A percentile compares a stretch with the other conserved stretches of the same genome.
Conservation (phyloP, 2,329 filamentous ascomycete genomes). For the Incumbomyces delicatus region DNA sequence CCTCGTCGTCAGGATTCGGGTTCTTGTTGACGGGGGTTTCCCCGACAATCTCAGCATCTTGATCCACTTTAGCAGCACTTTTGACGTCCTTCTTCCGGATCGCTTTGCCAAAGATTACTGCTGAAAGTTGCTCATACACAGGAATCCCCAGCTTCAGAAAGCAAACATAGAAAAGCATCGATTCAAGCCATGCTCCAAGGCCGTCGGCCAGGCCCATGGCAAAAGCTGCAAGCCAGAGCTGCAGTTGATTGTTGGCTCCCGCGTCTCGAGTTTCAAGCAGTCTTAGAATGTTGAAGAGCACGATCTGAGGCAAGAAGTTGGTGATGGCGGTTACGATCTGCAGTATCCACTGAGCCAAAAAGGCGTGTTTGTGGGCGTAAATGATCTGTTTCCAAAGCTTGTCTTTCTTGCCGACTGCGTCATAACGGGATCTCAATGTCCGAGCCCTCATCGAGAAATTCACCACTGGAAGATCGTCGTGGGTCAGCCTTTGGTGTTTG, state of each 20-base stretch:
- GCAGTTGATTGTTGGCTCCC: constrained; percentile 38
- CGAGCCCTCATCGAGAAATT: constrained; percentile 46
- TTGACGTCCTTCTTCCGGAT: constrained; percentile 71
- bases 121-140: constrained; percentile 58
- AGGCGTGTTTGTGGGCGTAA: constrained; percentile 45
- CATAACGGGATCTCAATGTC: constrained; percentile 42
- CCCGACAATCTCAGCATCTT: constrained; percentile 19
- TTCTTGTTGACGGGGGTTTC: constrained; percentile 24
- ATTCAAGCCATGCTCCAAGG: constrained; percentile 48
- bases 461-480: constrained; percentile 53
- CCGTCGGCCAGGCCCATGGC: constrained; percentile 53
- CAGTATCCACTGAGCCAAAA: constrained; percentile 51
- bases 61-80: constrained; percentile 32
- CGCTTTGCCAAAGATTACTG: constrained; percentile 66
- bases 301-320: constrained; percentile 62
- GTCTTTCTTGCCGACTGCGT: constrained; percentile 23
- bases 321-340: constrained; percentile 46
- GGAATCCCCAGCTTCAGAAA: constrained; percentile 55
- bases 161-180: constrained; percentile 57
- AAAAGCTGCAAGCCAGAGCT: constrained; percentile 60
- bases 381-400: constrained; percentile 54
- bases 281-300: constrained; percentile 55
- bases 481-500: constrained; percentile 50
- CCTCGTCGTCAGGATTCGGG: constrained; percentile 24
- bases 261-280: constrained; percentile 49